A percentile compares a stretch with the other conserved stretches of the same genome.
phyloP scores from a whole-genome alignment of 192 early-diverging fungal genomes.

The Rhizophagus clarus region DNA sequence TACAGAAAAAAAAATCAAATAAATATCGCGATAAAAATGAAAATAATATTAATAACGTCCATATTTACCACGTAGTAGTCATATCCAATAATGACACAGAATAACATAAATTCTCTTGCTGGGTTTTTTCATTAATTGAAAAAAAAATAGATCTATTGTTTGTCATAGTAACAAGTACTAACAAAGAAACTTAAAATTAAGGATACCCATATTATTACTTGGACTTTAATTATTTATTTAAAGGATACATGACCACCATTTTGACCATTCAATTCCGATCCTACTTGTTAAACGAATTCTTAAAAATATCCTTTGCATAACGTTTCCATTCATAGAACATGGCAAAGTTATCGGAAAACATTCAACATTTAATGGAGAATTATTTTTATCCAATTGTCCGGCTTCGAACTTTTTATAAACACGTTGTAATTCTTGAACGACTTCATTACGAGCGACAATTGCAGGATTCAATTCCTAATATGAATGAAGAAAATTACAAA shows the following conservation, averaged over 20 bases:
- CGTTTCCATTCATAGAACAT: constrained; percentile 8
- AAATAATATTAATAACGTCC: too few species aligned
- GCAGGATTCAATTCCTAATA: constrained; percentile 2
- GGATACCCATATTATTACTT: not conserved
- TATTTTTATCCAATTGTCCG: not conserved
- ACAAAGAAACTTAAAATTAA: not conserved
- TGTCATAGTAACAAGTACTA: constrained; percentile 2
- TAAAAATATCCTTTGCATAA: constrained; percentile 4
- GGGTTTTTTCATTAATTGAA: not conserved
- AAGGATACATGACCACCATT: constrained; percentile 30
- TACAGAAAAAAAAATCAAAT: not conserved
- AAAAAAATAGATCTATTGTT: not conserved
- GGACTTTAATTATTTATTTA: not conserved
- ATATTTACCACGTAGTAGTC: constrained; percentile 11
- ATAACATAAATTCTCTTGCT: constrained; percentile 11
- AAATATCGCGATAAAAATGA: not conserved
- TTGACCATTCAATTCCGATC: constrained; percentile 22
- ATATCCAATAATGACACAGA: constrained; percentile 27
- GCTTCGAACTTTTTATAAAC: constrained; percentile 11
- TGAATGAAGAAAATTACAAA: not conserved
- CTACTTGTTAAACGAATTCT: constrained; percentile 10
- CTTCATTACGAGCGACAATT: constrained; percentile 23
- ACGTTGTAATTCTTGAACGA: constrained; percentile 17
- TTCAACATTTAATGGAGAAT: constrained; percentile 4
- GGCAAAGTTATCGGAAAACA: constrained; percentile 15